Conservation (phyloP, 441 rosid genomes). For the Biscutella laevigata region DNA sequence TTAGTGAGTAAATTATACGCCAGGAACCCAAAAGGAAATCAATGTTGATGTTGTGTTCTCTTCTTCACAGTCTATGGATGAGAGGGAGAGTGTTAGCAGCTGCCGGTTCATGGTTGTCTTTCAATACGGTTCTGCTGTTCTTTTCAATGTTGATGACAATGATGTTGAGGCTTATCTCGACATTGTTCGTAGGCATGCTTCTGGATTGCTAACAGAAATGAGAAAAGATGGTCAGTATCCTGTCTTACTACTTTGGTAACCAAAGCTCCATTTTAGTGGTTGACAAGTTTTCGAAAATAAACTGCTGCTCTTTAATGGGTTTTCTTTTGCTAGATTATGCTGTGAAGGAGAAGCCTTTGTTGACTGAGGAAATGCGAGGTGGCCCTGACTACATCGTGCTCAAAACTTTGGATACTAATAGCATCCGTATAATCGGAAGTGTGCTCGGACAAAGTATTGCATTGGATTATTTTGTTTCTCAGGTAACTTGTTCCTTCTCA, state of each 20-base stretch:
- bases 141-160: constrained; percentile 69
- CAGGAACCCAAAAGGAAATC: not conserved
- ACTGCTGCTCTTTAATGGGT: not conserved
- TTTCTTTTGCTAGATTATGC: constrained; percentile 54
- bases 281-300: not conserved
- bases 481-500: constrained; percentile 36
- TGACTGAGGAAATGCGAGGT: constrained; percentile 70
- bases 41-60: constrained; percentile 3
- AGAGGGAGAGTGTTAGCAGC: constrained; percentile 35
- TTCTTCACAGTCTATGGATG: constrained; percentile 39
- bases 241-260: not conserved
- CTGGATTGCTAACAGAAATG: constrained; percentile 71
- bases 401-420: constrained; percentile 67
- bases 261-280: not conserved
- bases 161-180: constrained; percentile 61
- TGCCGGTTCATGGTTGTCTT: constrained; percentile 68
- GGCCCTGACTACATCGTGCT: constrained; percentile 75
- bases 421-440: constrained; percentile 79
- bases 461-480: constrained; percentile 84
- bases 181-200: constrained; percentile 60
- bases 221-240: constrained; percentile 60
- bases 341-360: constrained; percentile 67
- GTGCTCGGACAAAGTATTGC: constrained; percentile 96
- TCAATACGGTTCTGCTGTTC: constrained; percentile 89
- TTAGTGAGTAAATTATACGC: not conserved